Conservation (phyloP, 306 rosid genomes). For the Lupinus albus region DNA sequence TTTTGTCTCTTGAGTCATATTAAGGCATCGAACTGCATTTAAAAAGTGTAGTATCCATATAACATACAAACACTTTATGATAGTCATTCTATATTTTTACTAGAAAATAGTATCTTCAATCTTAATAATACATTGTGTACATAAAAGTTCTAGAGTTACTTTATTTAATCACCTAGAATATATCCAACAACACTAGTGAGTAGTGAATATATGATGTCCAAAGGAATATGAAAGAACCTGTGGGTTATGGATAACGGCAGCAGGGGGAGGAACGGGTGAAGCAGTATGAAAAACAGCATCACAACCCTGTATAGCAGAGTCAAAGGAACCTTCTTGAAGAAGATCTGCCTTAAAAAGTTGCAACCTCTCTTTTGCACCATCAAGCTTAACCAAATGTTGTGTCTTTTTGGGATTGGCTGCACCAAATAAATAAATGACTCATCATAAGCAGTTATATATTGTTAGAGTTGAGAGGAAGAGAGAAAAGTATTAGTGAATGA, state of each 20-base stretch:
- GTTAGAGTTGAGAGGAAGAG: not conserved
- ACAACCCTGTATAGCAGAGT: constrained; percentile 50
- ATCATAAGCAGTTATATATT: too few species aligned
- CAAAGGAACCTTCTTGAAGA: constrained; percentile 59
- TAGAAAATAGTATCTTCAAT: too few species aligned
- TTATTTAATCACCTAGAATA: too few species aligned
- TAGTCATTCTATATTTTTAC: too few species aligned
- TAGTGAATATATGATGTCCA: too few species aligned
- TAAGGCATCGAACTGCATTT: too few species aligned
- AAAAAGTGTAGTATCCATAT: too few species aligned
- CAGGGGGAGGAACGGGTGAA: constrained; percentile 38
- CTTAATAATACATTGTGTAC: too few species aligned
- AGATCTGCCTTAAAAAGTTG: constrained; percentile 54
- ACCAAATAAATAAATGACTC: not conserved
- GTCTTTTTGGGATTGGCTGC: constrained; percentile 52
- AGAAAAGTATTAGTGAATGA: not conserved
- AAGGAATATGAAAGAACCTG: constrained; percentile 60
- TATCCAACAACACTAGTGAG: too few species aligned
- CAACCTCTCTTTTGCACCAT: constrained; percentile 63
- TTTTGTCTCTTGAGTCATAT: too few species aligned
- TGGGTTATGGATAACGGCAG: constrained; percentile 32
- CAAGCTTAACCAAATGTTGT: constrained; percentile 50
- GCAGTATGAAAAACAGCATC: constrained; percentile 63
- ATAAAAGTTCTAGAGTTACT: too few species aligned
- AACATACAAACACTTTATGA: too few species aligned